Percentiles rank a stretch among this genome's conserved stretches.
These are phyloP conservation scores for Leucocoprinus sp. DNA, from an alignment of 768 basidiomycete genomes.

Conservation along the genomic window DNA sequence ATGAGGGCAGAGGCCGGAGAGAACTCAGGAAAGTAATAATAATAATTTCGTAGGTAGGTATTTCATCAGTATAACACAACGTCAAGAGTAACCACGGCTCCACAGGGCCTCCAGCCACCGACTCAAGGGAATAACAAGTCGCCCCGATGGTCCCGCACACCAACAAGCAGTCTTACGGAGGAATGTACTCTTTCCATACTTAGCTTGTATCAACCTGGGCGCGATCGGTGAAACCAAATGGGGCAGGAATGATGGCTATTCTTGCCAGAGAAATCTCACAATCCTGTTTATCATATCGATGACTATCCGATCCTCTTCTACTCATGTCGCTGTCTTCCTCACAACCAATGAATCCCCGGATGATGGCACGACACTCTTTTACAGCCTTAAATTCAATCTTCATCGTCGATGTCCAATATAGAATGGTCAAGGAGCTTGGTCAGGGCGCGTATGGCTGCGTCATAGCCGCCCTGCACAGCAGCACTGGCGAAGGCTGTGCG, in stretches of 20 bases:
- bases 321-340: conserved; percentile 2
- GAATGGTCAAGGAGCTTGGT: conserved; percentile 94
- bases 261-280: conserved; percentile 9
- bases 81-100: too few species aligned
- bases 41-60: too few species aligned
- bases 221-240: conserved; percentile 1
- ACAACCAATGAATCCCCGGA: neutral
- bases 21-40: too few species aligned
- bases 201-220: neutral
- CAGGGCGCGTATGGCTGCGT: conserved; percentile 95
- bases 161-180: too few species aligned
- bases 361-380: conserved; percentile 72
- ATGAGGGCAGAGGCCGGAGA: too few species aligned
- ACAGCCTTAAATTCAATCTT: conserved; percentile 81
- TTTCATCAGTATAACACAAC: too few species aligned
- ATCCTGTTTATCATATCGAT: conserved; percentile 13
- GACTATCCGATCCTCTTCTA: conserved; percentile 9
- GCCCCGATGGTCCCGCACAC: too few species aligned
- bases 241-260: neutral
- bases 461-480: conserved; percentile 74
- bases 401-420: conserved; percentile 81
- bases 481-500: conserved; percentile 82
- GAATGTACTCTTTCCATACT: too few species aligned
- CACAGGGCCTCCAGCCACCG: too few species aligned
- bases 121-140: too few species aligned